phyloP scores from a whole-genome alignment of 2,329 filamentous ascomycete genomes.

The Colletotrichum lindemuthianum region DNA sequence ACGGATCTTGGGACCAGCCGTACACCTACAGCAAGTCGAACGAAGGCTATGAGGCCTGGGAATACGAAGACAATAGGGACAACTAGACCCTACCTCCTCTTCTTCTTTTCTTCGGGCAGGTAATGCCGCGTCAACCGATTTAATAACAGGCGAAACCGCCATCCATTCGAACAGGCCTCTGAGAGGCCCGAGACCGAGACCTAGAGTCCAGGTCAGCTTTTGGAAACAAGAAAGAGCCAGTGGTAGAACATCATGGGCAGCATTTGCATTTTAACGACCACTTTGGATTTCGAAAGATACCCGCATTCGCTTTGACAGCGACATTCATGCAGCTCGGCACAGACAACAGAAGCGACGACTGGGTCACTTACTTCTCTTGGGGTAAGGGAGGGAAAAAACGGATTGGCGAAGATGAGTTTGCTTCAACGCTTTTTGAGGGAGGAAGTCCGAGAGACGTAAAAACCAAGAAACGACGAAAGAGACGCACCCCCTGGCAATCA shows the following conservation, averaged over 20 bases:
- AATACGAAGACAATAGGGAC: slow-evolving; percentile 42
- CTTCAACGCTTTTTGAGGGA: neutral
- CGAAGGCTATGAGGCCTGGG: slow-evolving; percentile 52
- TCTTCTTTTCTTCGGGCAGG: too few species aligned
- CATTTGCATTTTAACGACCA: slow-evolving; percentile 19
- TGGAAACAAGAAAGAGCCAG: neutral
- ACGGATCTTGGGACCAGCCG: slow-evolving; percentile 57
- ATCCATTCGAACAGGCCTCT: too few species aligned
- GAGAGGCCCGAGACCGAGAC: too few species aligned
- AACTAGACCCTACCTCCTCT: neutral
- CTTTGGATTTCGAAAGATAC: slow-evolving; percentile 9
- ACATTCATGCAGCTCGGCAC: slow-evolving; percentile 3
- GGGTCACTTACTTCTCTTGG: neutral
- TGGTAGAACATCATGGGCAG: neutral
- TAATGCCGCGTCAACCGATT: too few species aligned
- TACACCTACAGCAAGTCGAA: slow-evolving; percentile 53
- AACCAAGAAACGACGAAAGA: slow-evolving; percentile 5
- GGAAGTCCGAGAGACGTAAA: neutral
- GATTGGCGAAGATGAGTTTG: neutral
- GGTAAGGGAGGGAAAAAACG: neutral
- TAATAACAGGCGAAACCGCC: too few species aligned
- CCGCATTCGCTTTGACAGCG: slow-evolving; percentile 21
- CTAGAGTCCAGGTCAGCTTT: neutral
- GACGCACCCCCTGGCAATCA: neutral
- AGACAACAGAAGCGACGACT: neutral